Conservation (phyloP, 176 grass and related monocot genomes). For the Bonia amplexicaulis region DNA sequence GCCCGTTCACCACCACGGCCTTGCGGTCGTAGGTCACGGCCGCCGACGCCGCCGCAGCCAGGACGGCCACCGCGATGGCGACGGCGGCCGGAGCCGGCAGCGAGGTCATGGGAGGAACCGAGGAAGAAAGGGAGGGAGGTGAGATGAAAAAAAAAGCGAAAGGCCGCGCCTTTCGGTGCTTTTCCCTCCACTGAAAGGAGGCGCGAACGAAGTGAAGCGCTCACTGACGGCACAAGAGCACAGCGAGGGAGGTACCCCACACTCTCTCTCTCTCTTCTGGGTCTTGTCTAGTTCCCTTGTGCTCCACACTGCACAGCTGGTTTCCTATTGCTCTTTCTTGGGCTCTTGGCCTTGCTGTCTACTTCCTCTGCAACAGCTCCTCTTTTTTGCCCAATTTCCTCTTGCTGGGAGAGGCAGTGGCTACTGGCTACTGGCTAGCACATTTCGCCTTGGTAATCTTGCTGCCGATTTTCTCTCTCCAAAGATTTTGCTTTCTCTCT, state of each 20-base stretch:
- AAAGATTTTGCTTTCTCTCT: not conserved
- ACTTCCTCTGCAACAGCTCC: not conserved
- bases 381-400: not conserved
- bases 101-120: constrained; percentile 31
- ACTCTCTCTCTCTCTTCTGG: not conserved
- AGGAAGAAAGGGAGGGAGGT: constrained; percentile 10
- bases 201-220: not conserved
- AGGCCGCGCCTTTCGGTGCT: constrained; percentile 42
- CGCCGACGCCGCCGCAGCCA: constrained; percentile 33
- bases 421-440: not conserved
- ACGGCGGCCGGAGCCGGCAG: constrained; percentile 4
- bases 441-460: not conserved
- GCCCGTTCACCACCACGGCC: constrained; percentile 79
- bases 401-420: not conserved
- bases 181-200: constrained; percentile 42
- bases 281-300: not conserved
- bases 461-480: not conserved
- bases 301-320: not conserved
- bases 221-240: not conserved
- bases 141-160: constrained; percentile 24
- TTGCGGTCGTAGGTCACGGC: constrained; percentile 81
- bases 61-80: constrained; percentile 10
- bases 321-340: not conserved
- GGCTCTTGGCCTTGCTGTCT: no score
- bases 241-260: not conserved